Evolutionary conservation across 805 yeast species (phyloP), one percentile per base, ranked within the genome.

Genomic region (Wickerhamiella kurtzmanii): DNA sequence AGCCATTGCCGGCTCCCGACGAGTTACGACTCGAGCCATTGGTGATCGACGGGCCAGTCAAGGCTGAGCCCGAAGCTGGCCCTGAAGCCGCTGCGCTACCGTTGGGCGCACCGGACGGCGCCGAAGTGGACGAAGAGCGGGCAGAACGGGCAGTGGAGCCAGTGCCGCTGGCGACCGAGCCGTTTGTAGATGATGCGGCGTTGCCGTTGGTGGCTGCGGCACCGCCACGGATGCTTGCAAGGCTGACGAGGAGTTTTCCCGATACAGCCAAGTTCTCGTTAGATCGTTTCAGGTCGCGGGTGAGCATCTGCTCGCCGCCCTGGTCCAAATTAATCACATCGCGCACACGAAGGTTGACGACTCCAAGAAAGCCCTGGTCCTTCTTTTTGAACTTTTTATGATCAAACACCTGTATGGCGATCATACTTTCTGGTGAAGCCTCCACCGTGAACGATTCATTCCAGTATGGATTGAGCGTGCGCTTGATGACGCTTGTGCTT

Each of bases 311-410:
- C 67, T 66, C 59, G 60, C 60, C 62, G 45, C 67, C 66, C 21
- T 57, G 55, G 21, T 55, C 49, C 21, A 68, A 53, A 61, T 87
- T 94, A 48, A 89, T 75, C 22, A 84, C 86, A 63, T 92, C 97
- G 39, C 89, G 89, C 25, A 92, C 76, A 54, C 94, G 73, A 45
- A 92, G 75, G 63, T 92, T 92, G 51, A 92, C 92, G 17, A 92
- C 97, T 48, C 99, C 99, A 45, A 92, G 70, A 58, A 92, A 92
- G 3, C 99, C 99, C 65, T 92, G 99, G 63, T 92, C 98, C 74
- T 87, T 88, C 77, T 86, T 87, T 64, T 92, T 92, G 70, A 92
- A 92, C 66, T 92, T 92, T 64, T 87, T 88, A 64, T 89, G 97
- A 64, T 92, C 97, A 66, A 92, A 92, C 5, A 92, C 92, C 64